Base-by-base conservation (phyloP, 2,329 filamentous ascomycete genomes). In the Metarhizium anisopliae region DNA sequence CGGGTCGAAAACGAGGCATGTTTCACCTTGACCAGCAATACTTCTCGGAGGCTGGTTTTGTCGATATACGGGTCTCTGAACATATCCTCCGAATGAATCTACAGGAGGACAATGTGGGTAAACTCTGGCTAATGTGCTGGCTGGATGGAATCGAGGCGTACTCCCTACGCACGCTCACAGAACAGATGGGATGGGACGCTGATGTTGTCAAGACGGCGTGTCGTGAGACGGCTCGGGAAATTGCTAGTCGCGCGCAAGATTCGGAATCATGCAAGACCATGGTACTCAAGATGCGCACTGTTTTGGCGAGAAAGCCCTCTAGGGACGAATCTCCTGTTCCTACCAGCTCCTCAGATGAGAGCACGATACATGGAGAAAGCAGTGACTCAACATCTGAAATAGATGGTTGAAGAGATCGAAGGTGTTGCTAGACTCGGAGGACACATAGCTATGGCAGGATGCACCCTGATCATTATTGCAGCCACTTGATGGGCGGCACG, bases 71-170 rank as follows among this genome's bases (percentile, higher is more conserved):
- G 54, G 66, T 76, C 35, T 74, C 70, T 2, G 73, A 79, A 55
- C 75, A 78, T 59, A 69, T 72, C 14, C 74, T 82, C 38, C 78
- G 77, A 4, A 71, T 82, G 35, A 72, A 70, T 7, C 59, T 75
- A 43, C 73, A 75, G 53, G 73, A 76, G 43, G 67, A 67, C 52
- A 73, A 71, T 7, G 75, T 75, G 3, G 77, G 78, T 45, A 79
- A 79, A 59, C 74, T 81, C 51, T 82, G 78, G 78, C 69, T 82
- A 36, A 74, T 81, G 29, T 72, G 74, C 2, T 73, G 77, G 56
- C 67, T 82, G 36, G 78, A 81, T 55, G 73, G 74, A 3, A 63
- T 81, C 35, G 80, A 82, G 63, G 72, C 78, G 11, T 64, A 68
- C 36, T 74, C 69, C 45, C 63, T 83, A 59, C 72, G 81, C 38